A percentile compares a stretch with the other conserved stretches of the same genome.
Conservation (phyloP, 2,329 filamentous ascomycete genomes). For the Fusarium odoratissimum region DNA sequence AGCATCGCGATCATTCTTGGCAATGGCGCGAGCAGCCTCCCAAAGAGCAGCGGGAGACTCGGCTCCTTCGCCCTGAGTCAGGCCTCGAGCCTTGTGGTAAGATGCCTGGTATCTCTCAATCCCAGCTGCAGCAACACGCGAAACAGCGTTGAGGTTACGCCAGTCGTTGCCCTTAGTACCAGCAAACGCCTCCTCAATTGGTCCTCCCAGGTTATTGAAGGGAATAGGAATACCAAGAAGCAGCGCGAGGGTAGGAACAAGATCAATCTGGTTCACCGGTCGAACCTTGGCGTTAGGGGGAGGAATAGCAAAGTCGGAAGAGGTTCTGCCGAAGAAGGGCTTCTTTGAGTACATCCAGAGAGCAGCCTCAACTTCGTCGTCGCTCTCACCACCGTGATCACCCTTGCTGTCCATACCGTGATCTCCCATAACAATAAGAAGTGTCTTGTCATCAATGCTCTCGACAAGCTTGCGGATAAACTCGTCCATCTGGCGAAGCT, state of each 20-base stretch:
- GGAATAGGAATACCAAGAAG: constrained; percentile 92
- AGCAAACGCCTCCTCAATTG: constrained; percentile 93
- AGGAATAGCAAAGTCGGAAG: constrained; percentile 66
- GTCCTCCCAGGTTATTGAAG: constrained; percentile 92
- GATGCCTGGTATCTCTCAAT: constrained; percentile 89
- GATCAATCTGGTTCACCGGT: constrained; percentile 86
- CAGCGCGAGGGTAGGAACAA: constrained; percentile 91
- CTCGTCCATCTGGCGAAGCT: constrained; percentile 89
- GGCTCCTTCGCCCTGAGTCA: constrained; percentile 67
- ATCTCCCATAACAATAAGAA: constrained; percentile 97
- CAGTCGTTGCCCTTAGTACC: constrained; percentile 76
- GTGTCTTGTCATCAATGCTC: constrained; percentile 82
- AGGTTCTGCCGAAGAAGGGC: constrained; percentile 82
- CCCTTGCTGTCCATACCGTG: constrained; percentile 98
- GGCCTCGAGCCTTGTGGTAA: constrained; percentile 79
- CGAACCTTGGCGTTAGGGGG: constrained; percentile 80
- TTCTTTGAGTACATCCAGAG: constrained; percentile 98
- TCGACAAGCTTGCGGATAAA: constrained; percentile 79
- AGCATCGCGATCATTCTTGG: constrained; percentile 53
- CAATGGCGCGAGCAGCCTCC: constrained; percentile 59
- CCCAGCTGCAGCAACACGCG: constrained; percentile 82
- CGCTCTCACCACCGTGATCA: constrained; percentile 97
- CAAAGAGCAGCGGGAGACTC: constrained; percentile 56
- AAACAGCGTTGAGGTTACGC: constrained; percentile 81
- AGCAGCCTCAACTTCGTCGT: constrained; percentile 93